phyloP scores from a whole-genome alignment of 2,329 filamentous ascomycete species.

The Cadophora luteo-olivacea region DNA sequence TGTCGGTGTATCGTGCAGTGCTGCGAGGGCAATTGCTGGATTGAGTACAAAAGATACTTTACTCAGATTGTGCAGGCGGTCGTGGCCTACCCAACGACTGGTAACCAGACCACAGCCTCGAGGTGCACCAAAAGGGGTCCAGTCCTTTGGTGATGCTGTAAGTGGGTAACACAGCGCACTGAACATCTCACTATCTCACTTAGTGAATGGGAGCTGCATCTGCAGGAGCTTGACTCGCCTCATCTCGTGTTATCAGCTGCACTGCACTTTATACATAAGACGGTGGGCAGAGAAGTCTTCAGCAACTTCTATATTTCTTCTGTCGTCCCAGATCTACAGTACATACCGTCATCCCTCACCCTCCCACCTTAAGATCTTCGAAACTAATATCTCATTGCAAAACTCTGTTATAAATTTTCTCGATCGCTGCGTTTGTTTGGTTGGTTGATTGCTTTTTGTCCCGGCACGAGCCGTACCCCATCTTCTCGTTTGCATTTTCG shows the following conservation, averaged over 20 bases:
- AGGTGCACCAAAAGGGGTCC: conserved; percentile 1
- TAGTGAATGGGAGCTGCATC: conserved; percentile 11
- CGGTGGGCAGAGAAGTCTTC: neutral
- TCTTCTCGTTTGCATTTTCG: conserved; percentile 6
- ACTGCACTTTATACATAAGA: conserved; percentile 23
- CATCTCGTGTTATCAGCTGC: conserved; percentile 13
- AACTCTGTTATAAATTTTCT: conserved; percentile 4
- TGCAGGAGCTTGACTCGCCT: conserved; percentile 11
- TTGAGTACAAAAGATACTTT: neutral
- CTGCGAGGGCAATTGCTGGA: neutral
- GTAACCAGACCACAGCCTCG: conserved; percentile 5
- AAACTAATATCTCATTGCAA: neutral
- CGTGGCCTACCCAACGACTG: conserved; percentile 9
- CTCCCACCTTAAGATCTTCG: conserved; percentile 1
- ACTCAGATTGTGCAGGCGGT: conserved; percentile 1
- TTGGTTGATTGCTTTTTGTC: neutral
- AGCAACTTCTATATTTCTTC: conserved; percentile 2
- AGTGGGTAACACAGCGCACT: conserved; percentile 12
- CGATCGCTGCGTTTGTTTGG: neutral
- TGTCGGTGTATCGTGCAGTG: neutral
- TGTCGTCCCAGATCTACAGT: conserved; percentile 1
- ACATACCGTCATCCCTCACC: neutral
- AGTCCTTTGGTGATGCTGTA: neutral
- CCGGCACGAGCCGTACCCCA: conserved; percentile 8
- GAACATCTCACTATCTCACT: neutral